Percentiles rank a stretch among this genome's conserved stretches.
These are phyloP conservation scores for Fusarium sp. DNA, from an alignment of 2,329 filamentous ascomycete genomes.

Conservation along the genomic window DNA sequence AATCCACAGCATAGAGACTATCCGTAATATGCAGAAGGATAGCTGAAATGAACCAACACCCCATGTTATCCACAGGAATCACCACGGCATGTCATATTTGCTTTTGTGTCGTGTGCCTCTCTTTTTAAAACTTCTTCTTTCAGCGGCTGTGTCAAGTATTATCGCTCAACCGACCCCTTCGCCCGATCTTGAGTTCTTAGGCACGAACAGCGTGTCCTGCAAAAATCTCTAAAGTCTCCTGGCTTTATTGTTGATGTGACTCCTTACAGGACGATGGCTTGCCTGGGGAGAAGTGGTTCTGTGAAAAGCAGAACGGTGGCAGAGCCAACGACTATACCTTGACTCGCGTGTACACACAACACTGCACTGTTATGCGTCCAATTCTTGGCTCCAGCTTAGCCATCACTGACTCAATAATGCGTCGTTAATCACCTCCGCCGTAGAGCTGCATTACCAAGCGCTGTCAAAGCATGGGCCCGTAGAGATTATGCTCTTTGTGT, in stretches of 20 bases:
- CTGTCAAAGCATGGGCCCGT: slow-evolving; percentile 30
- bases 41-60: background rate
- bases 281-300: background rate
- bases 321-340: background rate
- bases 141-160: background rate
- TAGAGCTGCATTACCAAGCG: slow-evolving; percentile 20
- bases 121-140: background rate
- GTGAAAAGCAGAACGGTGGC: background rate
- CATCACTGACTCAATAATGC: background rate
- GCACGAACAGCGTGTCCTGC: background rate
- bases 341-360: slow-evolving; percentile 15
- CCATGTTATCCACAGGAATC: background rate
- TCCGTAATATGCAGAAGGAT: background rate
- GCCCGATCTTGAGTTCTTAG: background rate
- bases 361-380: background rate
- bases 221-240: background rate
- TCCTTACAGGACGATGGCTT: background rate
- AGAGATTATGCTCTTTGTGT: slow-evolving; percentile 13
- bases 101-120: slow-evolving; percentile 21
- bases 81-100: background rate
- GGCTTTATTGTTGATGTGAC: too few species aligned
- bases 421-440: background rate
- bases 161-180: background rate
- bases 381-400: background rate
- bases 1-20: background rate